A percentile compares a stretch with the other conserved stretches of the same genome.
These are phyloP conservation scores for Strigomonas culicis DNA, from an alignment of 208 protist species.

Conservation along the genomic window DNA sequence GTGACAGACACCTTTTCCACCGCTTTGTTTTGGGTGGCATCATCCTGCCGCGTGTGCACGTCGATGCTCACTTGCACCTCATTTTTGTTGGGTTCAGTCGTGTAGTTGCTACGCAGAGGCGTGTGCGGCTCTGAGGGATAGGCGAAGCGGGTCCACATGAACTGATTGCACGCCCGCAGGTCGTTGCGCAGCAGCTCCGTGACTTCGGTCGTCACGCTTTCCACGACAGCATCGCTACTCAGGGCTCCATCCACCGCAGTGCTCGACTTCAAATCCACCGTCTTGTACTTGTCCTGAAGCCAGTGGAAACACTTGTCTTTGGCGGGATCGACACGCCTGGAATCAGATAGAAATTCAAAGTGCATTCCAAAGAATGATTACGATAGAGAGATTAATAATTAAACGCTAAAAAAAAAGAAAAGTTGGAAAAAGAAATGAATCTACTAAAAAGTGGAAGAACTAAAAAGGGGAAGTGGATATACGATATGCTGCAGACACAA, in stretches of 20 bases:
- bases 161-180: constrained; percentile 31
- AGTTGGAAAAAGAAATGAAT: not conserved
- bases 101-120: constrained; percentile 26
- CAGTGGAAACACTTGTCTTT: constrained; percentile 48
- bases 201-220: not conserved
- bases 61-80: not conserved
- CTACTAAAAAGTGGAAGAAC: not conserved
- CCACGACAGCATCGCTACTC: not conserved
- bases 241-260: no score
- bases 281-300: constrained; percentile 22
- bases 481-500: no score
- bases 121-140: constrained; percentile 35
- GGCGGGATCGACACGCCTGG: constrained; percentile 10
- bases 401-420: constrained; percentile 8
- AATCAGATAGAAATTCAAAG: not conserved
- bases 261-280: constrained; percentile 4
- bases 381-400: not conserved
- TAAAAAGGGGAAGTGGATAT: no score
- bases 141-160: constrained; percentile 43
- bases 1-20: not conserved
- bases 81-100: constrained; percentile 14
- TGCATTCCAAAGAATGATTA: constrained; percentile 1
- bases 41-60: not conserved
- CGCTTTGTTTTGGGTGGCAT: not conserved
- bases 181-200: constrained; percentile 33